Conservation (phyloP, 768 basidiomycete genomes). For the Suillus luteus region DNA sequence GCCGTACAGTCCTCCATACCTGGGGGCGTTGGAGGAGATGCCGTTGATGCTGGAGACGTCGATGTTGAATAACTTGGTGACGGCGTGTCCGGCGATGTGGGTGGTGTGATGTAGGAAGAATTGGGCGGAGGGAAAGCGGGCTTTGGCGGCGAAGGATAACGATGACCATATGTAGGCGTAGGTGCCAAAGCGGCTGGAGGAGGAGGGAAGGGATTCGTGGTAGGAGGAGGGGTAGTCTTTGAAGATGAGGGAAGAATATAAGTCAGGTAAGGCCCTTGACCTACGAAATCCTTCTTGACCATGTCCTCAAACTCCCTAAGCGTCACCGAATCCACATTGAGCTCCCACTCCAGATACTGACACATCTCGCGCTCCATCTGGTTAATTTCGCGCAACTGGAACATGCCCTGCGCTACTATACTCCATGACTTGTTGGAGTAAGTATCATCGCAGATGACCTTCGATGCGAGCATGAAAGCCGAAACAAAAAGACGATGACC, state of each 20-base stretch:
- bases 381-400: constrained; percentile 73
- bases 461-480: constrained; percentile 72
- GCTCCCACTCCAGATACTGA: constrained; percentile 90
- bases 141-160: constrained; percentile 37
- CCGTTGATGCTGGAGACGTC: constrained; percentile 62
- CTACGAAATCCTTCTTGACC: constrained; percentile 61
- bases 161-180: constrained; percentile 30
- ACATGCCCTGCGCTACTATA: constrained; percentile 88
- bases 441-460: constrained; percentile 92
- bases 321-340: constrained; percentile 69
- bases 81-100: constrained; percentile 54
- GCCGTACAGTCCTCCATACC: constrained; percentile 52
- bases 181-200: constrained; percentile 31
- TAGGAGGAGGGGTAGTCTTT: constrained; percentile 49
- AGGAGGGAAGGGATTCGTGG: constrained; percentile 36
- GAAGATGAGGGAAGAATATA: constrained; percentile 65
- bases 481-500: constrained; percentile 74
- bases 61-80: constrained; percentile 51
- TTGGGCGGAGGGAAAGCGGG: constrained; percentile 15
- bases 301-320: constrained; percentile 61
- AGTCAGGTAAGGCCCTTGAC: constrained; percentile 58
- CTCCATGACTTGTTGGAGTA: constrained; percentile 94
- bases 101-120: constrained; percentile 29
- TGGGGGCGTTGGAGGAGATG: constrained; percentile 60
- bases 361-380: constrained; percentile 85